These are phyloP conservation scores for Mycena sp. DNA, from an alignment of 1,284 basidiomycete species.

Conservation along the genomic window DNA sequence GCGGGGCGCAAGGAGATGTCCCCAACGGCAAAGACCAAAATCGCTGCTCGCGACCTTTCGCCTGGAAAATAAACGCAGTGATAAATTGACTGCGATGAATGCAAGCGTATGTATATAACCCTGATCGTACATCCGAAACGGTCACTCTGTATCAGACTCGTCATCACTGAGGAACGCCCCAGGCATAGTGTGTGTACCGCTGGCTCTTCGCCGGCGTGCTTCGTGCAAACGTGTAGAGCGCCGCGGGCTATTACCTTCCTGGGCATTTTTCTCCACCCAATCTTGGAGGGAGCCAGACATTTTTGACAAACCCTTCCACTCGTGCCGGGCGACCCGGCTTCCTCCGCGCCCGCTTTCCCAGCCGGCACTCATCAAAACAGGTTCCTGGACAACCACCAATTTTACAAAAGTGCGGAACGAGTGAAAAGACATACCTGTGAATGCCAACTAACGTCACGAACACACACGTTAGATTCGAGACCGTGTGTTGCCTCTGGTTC, in stretches of 20 bases:
- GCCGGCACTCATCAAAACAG: conserved; percentile 89
- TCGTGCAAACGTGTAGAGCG: conserved; percentile 14
- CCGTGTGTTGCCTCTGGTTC: conserved; percentile 47
- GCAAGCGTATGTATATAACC: no score
- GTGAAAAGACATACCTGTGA: conserved; percentile 57
- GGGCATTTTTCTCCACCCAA: conserved; percentile 64
- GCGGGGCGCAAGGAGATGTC: no score
- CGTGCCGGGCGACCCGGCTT: conserved; percentile 87
- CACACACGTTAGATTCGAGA: conserved; percentile 58
- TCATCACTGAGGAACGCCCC: conserved; percentile 17
- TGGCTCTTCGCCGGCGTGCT: conserved; percentile 4
- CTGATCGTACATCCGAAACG: no score
- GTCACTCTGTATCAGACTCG: background rate
- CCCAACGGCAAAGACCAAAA: no score
- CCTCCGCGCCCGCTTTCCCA: conserved; percentile 78
- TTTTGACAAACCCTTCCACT: conserved; percentile 93
- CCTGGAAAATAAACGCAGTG: no score
- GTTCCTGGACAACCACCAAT: conserved; percentile 61
- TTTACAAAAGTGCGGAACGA: conserved; percentile 22
- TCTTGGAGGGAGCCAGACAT: conserved; percentile 76
- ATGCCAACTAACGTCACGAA: conserved; percentile 95
- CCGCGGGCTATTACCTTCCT: conserved; percentile 1
- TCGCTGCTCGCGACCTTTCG: conserved; percentile 14
- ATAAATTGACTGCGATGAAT: no score
- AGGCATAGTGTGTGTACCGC: conserved; percentile 14